Evolutionary conservation across 2,329 filamentous ascomycete species (phyloP).

Genomic region (Lecanicillium sp.): DNA sequence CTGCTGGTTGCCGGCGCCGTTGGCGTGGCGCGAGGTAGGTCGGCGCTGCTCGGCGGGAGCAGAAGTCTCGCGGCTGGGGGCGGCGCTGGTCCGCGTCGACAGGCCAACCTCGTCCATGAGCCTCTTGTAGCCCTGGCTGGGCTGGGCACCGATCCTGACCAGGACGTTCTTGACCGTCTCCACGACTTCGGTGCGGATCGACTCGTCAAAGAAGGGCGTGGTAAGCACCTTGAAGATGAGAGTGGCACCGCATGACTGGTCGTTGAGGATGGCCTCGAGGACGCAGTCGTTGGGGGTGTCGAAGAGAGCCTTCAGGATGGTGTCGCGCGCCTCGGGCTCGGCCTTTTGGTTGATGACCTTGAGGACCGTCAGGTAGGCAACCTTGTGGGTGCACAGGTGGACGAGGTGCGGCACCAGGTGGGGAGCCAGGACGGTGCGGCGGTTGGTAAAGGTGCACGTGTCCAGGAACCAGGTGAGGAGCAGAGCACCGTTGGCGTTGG

Average conservation of each 20-base stretch:
- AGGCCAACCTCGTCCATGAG: slow-evolving; percentile 97
- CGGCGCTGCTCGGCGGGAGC: slow-evolving; percentile 38
- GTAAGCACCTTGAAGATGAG: slow-evolving; percentile 98
- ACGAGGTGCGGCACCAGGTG: slow-evolving; percentile 88
- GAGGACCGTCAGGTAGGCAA: slow-evolving; percentile 91
- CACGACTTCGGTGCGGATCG: slow-evolving; percentile 77
- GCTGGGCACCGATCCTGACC: slow-evolving; percentile 83
- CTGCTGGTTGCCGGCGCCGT: slow-evolving; percentile 32
- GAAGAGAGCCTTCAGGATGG: slow-evolving; percentile 84
- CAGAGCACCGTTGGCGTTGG: slow-evolving; percentile 90
- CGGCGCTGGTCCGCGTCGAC: slow-evolving; percentile 54
- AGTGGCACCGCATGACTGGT: slow-evolving; percentile 87
- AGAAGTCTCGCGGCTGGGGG: slow-evolving; percentile 36
- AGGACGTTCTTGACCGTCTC: slow-evolving; percentile 90
- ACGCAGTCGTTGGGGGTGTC: slow-evolving; percentile 82
- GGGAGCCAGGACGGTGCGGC: slow-evolving; percentile 85
- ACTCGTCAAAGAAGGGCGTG: slow-evolving; percentile 94
- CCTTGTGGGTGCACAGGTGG: slow-evolving; percentile 96
- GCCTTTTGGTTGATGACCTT: slow-evolving; percentile 99
- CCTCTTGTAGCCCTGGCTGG: slow-evolving; percentile 93
- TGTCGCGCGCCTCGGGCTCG: slow-evolving; percentile 86
- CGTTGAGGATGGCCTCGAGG: slow-evolving; percentile 82
- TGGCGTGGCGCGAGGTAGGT: slow-evolving; percentile 45
- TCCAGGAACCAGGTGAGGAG: slow-evolving; percentile 97
- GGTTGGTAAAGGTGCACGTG: slow-evolving; percentile 90